Evolutionary conservation across 1,284 basidiomycete genomes (phyloP).

Genomic region (Amylostereum chailletii): DNA sequence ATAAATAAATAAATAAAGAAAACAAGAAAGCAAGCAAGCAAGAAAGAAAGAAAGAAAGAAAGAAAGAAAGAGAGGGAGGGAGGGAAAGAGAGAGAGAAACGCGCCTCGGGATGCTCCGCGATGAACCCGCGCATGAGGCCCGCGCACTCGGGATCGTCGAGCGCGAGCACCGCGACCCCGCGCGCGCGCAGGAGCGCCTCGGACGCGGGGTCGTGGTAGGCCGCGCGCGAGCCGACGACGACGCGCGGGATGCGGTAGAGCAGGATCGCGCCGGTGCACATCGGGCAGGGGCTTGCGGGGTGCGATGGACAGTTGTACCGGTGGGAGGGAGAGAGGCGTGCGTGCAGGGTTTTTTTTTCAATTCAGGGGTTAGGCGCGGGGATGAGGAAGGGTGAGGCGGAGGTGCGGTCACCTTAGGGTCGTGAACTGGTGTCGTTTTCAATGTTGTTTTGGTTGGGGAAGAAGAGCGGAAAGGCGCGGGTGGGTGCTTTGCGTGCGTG

Average conservation of each 20-base stretch:
- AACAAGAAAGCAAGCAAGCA: too few relatives aligned
- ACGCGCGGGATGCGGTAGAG: slow-evolving; percentile 53
- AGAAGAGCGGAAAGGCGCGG: too few relatives aligned
- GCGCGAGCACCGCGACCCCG: slow-evolving; percentile 45
- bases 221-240: slow-evolving; percentile 51
- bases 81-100: slow-evolving; percentile 10
- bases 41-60: neutral
- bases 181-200: slow-evolving; percentile 38
- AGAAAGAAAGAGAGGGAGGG: neutral
- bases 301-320: neutral
- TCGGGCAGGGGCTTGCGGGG: slow-evolving; percentile 41
- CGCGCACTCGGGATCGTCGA: slow-evolving; percentile 37
- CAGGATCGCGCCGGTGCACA: slow-evolving; percentile 54
- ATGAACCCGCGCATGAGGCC: slow-evolving; percentile 41
- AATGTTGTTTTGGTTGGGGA: too few relatives aligned
- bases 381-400: too few relatives aligned
- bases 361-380: too few relatives aligned
- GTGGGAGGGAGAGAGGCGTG: neutral
- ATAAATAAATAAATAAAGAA: too few relatives aligned
- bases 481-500: neutral
- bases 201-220: slow-evolving; percentile 29
- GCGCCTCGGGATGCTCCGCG: slow-evolving; percentile 39
- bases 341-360: neutral
- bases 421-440: slow-evolving; percentile 27
- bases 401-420: slow-evolving; percentile 34